Base-by-base conservation (phyloP, 495 filamentous ascomycete genomes). In the Lepraria neglecta region DNA sequence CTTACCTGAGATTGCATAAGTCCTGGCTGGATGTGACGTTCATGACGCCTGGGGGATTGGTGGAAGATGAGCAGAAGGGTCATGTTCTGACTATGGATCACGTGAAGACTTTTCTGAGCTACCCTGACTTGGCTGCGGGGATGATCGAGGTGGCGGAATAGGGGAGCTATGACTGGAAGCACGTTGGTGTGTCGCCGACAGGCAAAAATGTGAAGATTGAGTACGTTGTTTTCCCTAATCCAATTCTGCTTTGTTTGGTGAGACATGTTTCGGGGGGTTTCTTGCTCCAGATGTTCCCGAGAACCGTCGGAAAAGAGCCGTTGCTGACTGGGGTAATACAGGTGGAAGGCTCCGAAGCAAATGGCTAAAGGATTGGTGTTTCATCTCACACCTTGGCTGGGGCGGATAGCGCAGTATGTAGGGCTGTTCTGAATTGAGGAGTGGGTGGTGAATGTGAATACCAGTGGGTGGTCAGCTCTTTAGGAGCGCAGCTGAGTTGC, bases 131-230 rank as follows among this genome's bases (percentile, higher is more conserved):
- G 11, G 74, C 76, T 3, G 78, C 72, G 3, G 77, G 46, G 6
- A 80, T 80, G 78, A 69, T 80, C 44, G 76, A 81, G 67, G 72
- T 72, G 3, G 78, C 76, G 7, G 67, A 75, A 58, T 70, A 70
- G 35, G 58, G 67, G 4, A 65, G 70, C 3, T 81, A 70, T 60
- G 74, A 76, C 46, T 60, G 64, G 67, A 61, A 58, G 61, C 72
- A 75, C 55, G 72, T 79, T 1, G 61, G 72, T 43, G 75, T 80
- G 10, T 63, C 72, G 3, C 63, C 67, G 31, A 66, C 33, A 27
- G 45, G 58, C 21, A 64, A 62, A n/a, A 35, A 46, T 35, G 64
- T 63, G n/a, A 68, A 60, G 57, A 63, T 72, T 55, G 64, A 68
- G 51, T 38, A 38, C 35, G 35, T 38, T 12, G 9, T 38, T 12